Evolutionary conservation across 345 rosid genomes (phyloP).

Genomic region (Ricinus communis): DNA sequence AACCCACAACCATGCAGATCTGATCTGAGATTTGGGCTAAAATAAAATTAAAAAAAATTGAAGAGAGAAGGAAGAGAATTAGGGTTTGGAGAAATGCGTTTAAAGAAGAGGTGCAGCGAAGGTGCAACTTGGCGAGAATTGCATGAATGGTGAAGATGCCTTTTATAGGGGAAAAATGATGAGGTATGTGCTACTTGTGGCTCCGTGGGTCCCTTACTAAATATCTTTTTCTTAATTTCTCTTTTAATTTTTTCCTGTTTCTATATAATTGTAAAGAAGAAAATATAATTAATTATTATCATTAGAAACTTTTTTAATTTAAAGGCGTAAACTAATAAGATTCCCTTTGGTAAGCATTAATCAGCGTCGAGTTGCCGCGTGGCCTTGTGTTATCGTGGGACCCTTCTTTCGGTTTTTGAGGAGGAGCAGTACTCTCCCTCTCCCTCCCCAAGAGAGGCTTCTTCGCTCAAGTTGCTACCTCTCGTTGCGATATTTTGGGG

Average conservation of each 20-base stretch:
- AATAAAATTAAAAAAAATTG: not conserved
- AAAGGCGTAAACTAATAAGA: not conserved
- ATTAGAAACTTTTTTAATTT: no score
- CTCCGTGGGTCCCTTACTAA: conserved; percentile 21
- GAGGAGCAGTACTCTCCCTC: not conserved
- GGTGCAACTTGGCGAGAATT: conserved; percentile 56
- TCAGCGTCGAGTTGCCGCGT: conserved; percentile 70
- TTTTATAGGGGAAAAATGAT: conserved; percentile 46
- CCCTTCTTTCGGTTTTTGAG: not conserved
- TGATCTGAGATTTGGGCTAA: not conserved
- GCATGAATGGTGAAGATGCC: conserved; percentile 32
- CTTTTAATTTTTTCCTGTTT: not conserved
- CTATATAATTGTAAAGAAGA: no score
- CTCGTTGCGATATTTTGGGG: conserved; percentile 15
- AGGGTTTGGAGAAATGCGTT: conserved; percentile 3
- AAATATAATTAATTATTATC: no score
- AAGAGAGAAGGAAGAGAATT: conserved; percentile 16
- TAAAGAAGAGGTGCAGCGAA: conserved; percentile 19
- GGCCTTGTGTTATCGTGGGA: conserved; percentile 23
- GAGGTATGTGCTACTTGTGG: conserved; percentile 4
- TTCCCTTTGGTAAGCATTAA: conserved; percentile 23
- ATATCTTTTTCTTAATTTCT: conserved; percentile 22
- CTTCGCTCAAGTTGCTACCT: not conserved
- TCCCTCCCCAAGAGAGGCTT: conserved; percentile 8
- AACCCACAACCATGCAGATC: conserved; percentile 44